phyloP scores from a whole-genome alignment of 2,329 filamentous ascomycete genomes.

The Hypoxylon sp. region DNA sequence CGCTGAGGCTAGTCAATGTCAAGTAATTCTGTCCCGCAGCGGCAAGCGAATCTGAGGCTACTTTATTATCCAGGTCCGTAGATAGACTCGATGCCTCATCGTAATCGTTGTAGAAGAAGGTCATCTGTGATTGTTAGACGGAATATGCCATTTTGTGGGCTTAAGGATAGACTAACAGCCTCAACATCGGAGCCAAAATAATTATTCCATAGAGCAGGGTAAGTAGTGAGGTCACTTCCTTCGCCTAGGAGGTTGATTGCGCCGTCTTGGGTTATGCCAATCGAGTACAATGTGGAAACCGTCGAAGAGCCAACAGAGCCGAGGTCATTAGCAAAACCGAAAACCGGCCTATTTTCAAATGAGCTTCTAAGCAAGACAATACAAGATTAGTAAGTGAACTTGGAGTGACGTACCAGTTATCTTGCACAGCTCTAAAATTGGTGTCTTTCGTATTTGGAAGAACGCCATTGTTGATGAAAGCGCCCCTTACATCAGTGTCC shows the following conservation, averaged over 20 bases:
- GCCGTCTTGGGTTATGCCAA: conserved; percentile 82
- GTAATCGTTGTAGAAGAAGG: conserved; percentile 84
- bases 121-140: conserved; percentile 59
- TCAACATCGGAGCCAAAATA: conserved; percentile 75
- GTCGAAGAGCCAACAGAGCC: conserved; percentile 58
- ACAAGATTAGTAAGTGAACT: background rate
- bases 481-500: conserved; percentile 74
- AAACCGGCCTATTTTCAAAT: conserved; percentile 73
- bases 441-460: conserved; percentile 76
- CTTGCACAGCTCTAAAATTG: conserved; percentile 75
- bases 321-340: conserved; percentile 79
- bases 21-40: conserved; percentile 81
- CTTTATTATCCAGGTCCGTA: conserved; percentile 76
- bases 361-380: conserved; percentile 9
- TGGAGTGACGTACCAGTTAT: conserved; percentile 63
- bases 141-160: background rate
- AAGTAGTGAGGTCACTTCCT: conserved; percentile 70
- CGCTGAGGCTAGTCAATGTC: conserved; percentile 81
- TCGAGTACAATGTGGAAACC: conserved; percentile 75
- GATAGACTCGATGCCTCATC: conserved; percentile 70
- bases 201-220: conserved; percentile 83
- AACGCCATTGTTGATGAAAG: conserved; percentile 74
- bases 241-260: conserved; percentile 82
- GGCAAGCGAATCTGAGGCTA: conserved; percentile 74
- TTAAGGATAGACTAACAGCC: conserved; percentile 59